phyloP scores from a whole-genome alignment of 148 eudicot genomes.

The Camellia granthamiana region DNA sequence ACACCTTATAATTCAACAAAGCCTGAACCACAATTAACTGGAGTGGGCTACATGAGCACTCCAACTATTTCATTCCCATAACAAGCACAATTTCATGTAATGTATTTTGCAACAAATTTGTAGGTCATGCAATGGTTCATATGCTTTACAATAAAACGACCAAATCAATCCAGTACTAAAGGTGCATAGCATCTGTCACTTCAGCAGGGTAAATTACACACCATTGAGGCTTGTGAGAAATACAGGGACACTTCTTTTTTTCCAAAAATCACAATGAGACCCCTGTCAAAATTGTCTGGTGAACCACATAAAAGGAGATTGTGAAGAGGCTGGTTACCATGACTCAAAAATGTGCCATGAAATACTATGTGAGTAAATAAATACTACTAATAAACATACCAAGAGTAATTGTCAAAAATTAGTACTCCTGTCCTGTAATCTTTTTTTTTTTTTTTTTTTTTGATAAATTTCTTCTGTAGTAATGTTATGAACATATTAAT shows the following conservation, averaged over 20 bases:
- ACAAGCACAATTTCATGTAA: neutral
- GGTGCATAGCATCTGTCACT: too few relatives aligned
- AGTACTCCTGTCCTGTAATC: neutral
- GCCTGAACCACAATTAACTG: neutral
- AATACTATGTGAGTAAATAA: too few relatives aligned
- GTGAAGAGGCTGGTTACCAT: too few relatives aligned
- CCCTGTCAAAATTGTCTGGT: too few relatives aligned
- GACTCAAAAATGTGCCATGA: too few relatives aligned
- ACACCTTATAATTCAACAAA: neutral
- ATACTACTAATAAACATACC: too few relatives aligned
- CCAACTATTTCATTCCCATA: neutral
- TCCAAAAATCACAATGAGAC: too few relatives aligned
- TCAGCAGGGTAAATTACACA: too few relatives aligned
- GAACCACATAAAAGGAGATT: too few relatives aligned
- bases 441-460: neutral
- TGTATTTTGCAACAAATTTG: neutral
- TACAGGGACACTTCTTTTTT: too few relatives aligned
- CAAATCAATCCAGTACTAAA: too few relatives aligned
- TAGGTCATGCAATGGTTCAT: neutral
- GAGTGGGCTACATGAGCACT: neutral
- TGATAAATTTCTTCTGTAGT: neutral
- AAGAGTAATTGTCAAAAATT: neutral
- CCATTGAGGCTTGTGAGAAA: too few relatives aligned
- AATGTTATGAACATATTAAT: neutral
- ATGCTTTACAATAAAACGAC: neutral